Evolutionary conservation across 805 yeast genomes (phyloP), one percentile per base, ranked within the genome.

Genomic region (Metschnikowia continentalis): DNA sequence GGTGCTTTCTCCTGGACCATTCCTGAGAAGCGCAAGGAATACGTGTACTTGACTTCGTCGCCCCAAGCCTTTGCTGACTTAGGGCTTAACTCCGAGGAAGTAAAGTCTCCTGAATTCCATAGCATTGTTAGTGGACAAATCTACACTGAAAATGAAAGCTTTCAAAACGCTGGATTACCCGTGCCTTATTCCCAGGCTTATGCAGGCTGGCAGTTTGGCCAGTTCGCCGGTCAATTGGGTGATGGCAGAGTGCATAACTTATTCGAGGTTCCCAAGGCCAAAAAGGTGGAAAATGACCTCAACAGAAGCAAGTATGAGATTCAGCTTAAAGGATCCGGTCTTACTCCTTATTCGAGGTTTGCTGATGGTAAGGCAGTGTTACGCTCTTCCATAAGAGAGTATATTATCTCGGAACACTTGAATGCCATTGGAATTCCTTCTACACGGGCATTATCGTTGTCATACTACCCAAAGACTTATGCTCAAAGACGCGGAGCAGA

Each of bases 321-420:
- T 2, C 98, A 92, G 69, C 69, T 92, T 55, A 92, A 92, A 70
- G 99, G 99, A 0, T 82, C 94, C 3, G 99, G 99, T 0, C 72
- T 80, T 57, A 92, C 98, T 0, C 97, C 98, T 1, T 92, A 78
- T 65, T 87, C 96, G 0, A 77, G 99, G 53, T 92, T 91, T 75
- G 98, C 97, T 0, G 99, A 92, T 69, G 99, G 99, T 3, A 90
- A 89, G 62, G 97, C 98, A 0, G 96, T 90, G 5, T 61, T 92
- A 32, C 71, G 97, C 54, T 90, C 97, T 2, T 84, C 95, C 43
- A 82, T 94, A 35, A 75, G 98, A 35, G 99, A 92, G 64, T 91
- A 88, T 53, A 75, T 92, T 45, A 86, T 88, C 1, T 84, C 94
- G 4, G 98, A 94, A 62, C 82, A 88, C 26, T 71, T 94, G 47